Base-by-base conservation (phyloP, 1,139 yeast species). In the Pichia norvegensis region DNA sequence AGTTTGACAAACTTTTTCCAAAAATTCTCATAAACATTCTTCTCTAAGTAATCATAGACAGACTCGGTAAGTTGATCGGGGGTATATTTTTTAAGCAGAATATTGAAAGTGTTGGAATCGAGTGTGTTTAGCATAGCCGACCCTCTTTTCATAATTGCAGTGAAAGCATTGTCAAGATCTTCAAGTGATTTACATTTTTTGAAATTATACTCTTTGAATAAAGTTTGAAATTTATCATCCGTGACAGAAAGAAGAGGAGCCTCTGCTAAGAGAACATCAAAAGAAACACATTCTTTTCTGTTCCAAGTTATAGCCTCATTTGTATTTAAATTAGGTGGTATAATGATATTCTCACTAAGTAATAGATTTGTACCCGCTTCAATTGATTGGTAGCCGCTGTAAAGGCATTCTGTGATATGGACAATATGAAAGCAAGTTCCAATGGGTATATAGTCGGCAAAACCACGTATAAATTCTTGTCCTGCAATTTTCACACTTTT, bases 21-120 rank as follows among this genome's bases (percentile, higher is more conserved):
- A 4, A 82, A 57, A 48, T 73, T 75, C 54, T 79, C 85, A 57
- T 79, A 82, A 21, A 85, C 60, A 51, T 79, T 80, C 48, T 74
- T 57, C 53, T 87, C 95, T 13, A 85, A 79, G 54, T 85, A 85
- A 47, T 78, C 80, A 55, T 80, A 83, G 1, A 86, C 70, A 46
- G 79, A 68, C 49, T 68, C 70, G 56, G 70, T 77, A 54, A 76
- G 65, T 52, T 83, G 81, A 4, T 79, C 60, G 0, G 67, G 67
- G 0, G 81, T 77, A 42, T 69, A 66, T 3, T 44, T 39, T 3
- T 45, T 33, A 11, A 50, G 36, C 4, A 55, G 36, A 1, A 48
- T 49, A 14, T 33, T 41, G 7, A 45, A 41, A 3, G 46, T 36
- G 14, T 42, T 27, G 10, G 47, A 45, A 8, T 60, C 54, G 1